Evolutionary conservation across 129 eudicot genomes (phyloP).

Genomic region (Helianthus annuus): DNA sequence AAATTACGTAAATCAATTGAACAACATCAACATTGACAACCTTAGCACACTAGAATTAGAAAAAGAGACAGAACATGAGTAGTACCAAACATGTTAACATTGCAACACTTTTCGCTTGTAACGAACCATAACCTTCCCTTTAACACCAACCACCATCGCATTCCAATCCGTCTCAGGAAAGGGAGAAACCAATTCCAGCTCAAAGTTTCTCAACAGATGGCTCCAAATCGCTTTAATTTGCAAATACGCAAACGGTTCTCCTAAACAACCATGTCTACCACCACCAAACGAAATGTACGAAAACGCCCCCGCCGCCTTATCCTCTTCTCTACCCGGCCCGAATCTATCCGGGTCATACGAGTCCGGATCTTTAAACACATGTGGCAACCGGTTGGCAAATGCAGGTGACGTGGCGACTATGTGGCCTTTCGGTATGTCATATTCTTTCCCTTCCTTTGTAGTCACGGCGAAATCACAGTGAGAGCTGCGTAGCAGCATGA

Average conservation of each 20-base stretch:
- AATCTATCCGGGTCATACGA: constrained; percentile 88
- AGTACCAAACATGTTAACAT: constrained; percentile 15
- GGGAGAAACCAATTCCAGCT: constrained; percentile 80
- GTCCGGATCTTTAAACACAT: constrained; percentile 79
- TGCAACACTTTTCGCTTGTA: constrained; percentile 61
- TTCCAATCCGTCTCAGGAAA: constrained; percentile 97
- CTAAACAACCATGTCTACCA: constrained; percentile 94
- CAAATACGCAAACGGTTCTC: constrained; percentile 93
- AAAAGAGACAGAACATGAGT: constrained; percentile 12
- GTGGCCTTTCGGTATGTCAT: constrained; percentile 92
- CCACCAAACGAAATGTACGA: constrained; percentile 97
- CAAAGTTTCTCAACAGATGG: constrained; percentile 84
- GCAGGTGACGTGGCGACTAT: constrained; percentile 93
- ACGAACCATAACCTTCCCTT: constrained; percentile 94
- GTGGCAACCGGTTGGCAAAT: constrained; percentile 84
- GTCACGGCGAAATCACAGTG: constrained; percentile 76
- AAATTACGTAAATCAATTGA: constrained; percentile 19
- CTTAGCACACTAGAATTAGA: constrained; percentile 28
- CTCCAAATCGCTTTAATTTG: constrained; percentile 98
- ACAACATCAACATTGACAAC: constrained; percentile 16
- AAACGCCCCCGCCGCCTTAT: constrained; percentile 86
- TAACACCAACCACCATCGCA: constrained; percentile 98
- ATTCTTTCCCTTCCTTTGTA: constrained; percentile 75
- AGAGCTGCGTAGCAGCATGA: constrained; percentile 84
- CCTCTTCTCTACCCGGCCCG: constrained; percentile 80